phyloP scores from a whole-genome alignment of 106 monocot genomes.

The Cymbidium sinense region DNA sequence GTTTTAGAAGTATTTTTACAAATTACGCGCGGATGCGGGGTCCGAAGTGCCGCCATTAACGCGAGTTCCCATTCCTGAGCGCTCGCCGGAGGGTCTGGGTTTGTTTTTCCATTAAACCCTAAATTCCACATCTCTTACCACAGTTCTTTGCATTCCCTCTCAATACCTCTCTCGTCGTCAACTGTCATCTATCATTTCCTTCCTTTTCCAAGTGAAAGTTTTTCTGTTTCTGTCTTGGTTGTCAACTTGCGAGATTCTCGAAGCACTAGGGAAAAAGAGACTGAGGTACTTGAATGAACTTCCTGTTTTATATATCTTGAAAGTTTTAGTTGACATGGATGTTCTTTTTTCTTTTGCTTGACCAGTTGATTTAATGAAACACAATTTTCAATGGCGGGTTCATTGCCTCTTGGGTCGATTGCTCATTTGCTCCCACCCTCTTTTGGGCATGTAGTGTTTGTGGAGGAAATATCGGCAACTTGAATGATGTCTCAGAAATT shows the following conservation, averaged over 20 bases:
- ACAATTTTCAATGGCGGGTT: too few species aligned
- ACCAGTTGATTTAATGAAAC: neutral
- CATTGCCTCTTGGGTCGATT: too few species aligned
- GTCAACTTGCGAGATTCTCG: neutral
- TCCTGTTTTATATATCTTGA: neutral
- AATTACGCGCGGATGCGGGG: too few species aligned
- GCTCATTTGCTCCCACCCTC: too few species aligned
- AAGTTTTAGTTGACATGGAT: too few species aligned
- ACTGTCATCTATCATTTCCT: neutral
- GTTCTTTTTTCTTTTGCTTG: neutral
- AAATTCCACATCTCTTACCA: neutral
- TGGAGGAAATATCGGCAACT: too few species aligned
- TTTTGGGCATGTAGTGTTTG: too few species aligned
- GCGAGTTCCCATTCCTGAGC: too few species aligned
- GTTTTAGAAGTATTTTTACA: too few species aligned
- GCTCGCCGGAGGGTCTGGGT: neutral
- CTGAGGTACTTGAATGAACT: neutral
- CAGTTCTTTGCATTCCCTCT: neutral
- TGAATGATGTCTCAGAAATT: too few species aligned
- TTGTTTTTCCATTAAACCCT: neutral
- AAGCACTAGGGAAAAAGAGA: neutral
- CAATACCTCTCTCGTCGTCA: neutral
- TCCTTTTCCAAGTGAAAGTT: neutral
- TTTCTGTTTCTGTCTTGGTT: neutral
- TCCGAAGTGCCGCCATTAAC: too few species aligned